A percentile compares a stretch with the other conserved stretches of the same genome.
phyloP scores from a whole-genome alignment of 306 rosid genomes.

The Gastrolobium villosum region DNA sequence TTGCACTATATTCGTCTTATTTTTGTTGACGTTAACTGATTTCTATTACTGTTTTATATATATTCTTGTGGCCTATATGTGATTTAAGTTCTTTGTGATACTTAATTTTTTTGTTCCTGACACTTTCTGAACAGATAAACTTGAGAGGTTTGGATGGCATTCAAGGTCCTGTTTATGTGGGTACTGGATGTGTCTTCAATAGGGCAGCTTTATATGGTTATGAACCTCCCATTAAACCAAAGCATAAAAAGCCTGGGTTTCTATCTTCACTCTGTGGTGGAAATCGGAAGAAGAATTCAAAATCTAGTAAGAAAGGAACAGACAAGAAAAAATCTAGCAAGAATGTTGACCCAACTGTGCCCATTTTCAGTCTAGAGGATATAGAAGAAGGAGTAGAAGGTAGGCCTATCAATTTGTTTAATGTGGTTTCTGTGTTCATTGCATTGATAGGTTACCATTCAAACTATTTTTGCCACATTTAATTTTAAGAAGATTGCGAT shows the following conservation, averaged over 20 bases:
- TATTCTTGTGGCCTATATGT: background rate
- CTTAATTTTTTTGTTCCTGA: background rate
- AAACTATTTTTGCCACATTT: background rate
- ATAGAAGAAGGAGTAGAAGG: slow-evolving; percentile 99
- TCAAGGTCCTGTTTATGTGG: slow-evolving; percentile 99
- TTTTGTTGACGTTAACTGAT: slow-evolving; percentile 1
- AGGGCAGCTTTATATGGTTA: slow-evolving; percentile 94
- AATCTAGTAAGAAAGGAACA: slow-evolving; percentile 78
- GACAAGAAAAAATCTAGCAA: slow-evolving; percentile 84
- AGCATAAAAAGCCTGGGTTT: slow-evolving; percentile 78
- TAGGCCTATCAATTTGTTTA: slow-evolving; percentile 32
- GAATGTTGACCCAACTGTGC: slow-evolving; percentile 83
- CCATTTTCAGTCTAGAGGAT: slow-evolving; percentile 87
- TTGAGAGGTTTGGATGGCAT: slow-evolving; percentile 97
- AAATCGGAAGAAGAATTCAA: slow-evolving; percentile 73
- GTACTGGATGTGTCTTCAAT: slow-evolving; percentile 97
- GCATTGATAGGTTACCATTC: slow-evolving; percentile 15
- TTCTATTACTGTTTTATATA: slow-evolving; percentile 22
- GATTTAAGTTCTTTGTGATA: slow-evolving; percentile 23
- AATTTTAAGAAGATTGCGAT: background rate
- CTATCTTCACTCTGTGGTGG: slow-evolving; percentile 82
- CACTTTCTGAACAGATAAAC: slow-evolving; percentile 73
- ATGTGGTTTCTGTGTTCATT: background rate
- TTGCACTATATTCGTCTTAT: background rate
- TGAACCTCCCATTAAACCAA: slow-evolving; percentile 92